Percentiles rank a stretch among this genome's conserved stretches.
Conservation (phyloP, 257 asterid species). For the Striga asiatica region DNA sequence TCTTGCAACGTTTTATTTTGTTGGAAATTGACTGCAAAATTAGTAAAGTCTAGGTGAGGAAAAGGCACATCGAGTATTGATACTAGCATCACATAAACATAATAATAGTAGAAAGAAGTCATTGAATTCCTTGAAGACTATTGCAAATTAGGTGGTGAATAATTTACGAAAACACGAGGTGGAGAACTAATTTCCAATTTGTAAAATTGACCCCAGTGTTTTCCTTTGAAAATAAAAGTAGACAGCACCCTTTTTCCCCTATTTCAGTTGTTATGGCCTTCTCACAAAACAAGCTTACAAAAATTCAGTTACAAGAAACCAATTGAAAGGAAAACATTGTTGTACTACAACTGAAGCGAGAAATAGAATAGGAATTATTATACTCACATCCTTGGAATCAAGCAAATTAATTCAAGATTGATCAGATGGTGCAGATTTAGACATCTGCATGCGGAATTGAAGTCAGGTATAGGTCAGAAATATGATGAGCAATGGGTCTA, state of each 20-base stretch:
- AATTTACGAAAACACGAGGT: not conserved
- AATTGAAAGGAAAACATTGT: not conserved
- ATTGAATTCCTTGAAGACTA: not conserved
- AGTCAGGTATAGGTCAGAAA: conserved; percentile 11
- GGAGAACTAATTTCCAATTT: not conserved
- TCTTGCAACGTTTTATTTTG: conserved; percentile 94
- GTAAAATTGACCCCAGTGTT: too few species aligned
- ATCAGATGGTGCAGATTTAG: conserved; percentile 94
- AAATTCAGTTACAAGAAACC: not conserved
- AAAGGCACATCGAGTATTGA: not conserved
- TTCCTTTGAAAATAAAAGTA: too few species aligned
- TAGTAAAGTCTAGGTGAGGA: conserved; percentile 17
- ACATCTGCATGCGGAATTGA: conserved; percentile 52
- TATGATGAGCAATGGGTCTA: not conserved
- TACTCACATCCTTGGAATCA: conserved; percentile 81
- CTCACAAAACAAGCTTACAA: too few species aligned
- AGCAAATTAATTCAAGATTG: conserved; percentile 91
- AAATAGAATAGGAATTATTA: not conserved
- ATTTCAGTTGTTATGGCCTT: too few species aligned
- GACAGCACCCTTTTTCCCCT: too few species aligned
- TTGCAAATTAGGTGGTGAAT: not conserved
- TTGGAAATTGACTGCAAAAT: conserved; percentile 58
- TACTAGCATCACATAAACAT: not conserved
- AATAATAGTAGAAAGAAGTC: not conserved
- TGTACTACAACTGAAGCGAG: too few species aligned